phyloP scores from a whole-genome alignment of 2,329 filamentous ascomycete species.

The Fusarium sp. region DNA sequence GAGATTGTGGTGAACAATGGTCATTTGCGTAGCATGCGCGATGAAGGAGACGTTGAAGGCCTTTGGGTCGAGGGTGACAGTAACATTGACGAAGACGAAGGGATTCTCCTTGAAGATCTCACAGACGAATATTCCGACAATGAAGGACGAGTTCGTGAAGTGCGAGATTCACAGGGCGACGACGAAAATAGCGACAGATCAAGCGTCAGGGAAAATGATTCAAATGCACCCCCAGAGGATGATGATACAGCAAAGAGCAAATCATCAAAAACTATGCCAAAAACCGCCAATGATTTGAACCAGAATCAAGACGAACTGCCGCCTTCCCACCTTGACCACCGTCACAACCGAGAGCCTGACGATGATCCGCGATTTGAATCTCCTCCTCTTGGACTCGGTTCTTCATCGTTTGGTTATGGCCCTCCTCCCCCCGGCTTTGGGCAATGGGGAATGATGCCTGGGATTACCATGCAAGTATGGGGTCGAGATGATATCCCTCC shows the following conservation, averaged over 20 bases:
- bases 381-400: not conserved
- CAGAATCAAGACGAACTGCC: not conserved
- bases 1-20: slow-evolving; percentile 91
- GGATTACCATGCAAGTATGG: slow-evolving; percentile 26
- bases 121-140: slow-evolving; percentile 36
- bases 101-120: slow-evolving; percentile 48
- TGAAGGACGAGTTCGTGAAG: slow-evolving; percentile 21
- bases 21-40: slow-evolving; percentile 72
- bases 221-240: not conserved
- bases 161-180: slow-evolving; percentile 15
- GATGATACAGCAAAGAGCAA: not conserved
- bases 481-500: slow-evolving; percentile 36
- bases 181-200: slow-evolving; percentile 1
- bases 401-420: slow-evolving; percentile 1
- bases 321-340: not conserved
- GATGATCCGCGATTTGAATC: not conserved
- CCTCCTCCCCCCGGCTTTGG: slow-evolving; percentile 12
- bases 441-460: slow-evolving; percentile 26
- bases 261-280: not conserved
- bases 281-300: not conserved
- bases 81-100: slow-evolving; percentile 51
- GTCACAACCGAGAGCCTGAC: not conserved
- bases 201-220: not conserved
- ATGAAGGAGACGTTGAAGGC: slow-evolving; percentile 59
- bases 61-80: slow-evolving; percentile 40